Percentiles rank a stretch among this genome's conserved stretches.
phyloP scores from a whole-genome alignment of 768 basidiomycete genomes.

The Xerocomellus amylosporus region DNA sequence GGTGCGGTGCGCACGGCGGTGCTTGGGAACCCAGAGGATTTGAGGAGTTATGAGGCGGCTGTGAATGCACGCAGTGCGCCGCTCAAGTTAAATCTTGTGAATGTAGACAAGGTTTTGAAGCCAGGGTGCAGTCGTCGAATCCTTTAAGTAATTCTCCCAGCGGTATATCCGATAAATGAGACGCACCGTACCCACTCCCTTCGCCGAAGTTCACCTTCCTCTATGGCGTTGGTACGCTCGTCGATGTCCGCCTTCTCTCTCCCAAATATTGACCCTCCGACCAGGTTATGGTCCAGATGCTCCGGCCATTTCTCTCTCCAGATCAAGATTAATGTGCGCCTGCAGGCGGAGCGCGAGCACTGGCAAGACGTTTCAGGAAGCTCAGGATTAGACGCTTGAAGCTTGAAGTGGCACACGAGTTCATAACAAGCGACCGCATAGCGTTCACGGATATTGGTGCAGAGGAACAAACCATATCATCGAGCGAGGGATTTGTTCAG shows the following conservation, averaged over 20 bases:
- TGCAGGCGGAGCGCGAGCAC: slow-evolving; percentile 38
- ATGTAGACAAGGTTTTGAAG: slow-evolving; percentile 79
- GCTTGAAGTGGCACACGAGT: slow-evolving; percentile 42
- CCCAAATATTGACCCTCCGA: slow-evolving; percentile 66
- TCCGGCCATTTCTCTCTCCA: slow-evolving; percentile 58
- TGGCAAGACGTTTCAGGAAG: slow-evolving; percentile 25
- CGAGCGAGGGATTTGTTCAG: slow-evolving; percentile 44
- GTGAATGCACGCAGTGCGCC: slow-evolving; percentile 67
- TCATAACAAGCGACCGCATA: slow-evolving; percentile 51
- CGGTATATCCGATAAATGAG: slow-evolving; percentile 12
- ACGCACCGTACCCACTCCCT: slow-evolving; percentile 3
- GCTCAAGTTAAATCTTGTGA: slow-evolving; percentile 57
- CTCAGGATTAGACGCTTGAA: slow-evolving; percentile 28
- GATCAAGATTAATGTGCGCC: slow-evolving; percentile 62
- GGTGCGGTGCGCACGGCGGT: slow-evolving; percentile 37
- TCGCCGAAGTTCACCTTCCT: slow-evolving; percentile 60
- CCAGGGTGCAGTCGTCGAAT: slow-evolving; percentile 32
- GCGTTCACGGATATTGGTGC: slow-evolving; percentile 60
- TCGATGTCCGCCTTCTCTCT: slow-evolving; percentile 72
- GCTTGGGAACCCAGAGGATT: slow-evolving; percentile 54
- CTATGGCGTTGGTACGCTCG: slow-evolving; percentile 82
- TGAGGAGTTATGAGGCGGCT: slow-evolving; percentile 72
- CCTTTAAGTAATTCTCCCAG: background rate
- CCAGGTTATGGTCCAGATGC: slow-evolving; percentile 51
- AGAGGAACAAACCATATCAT: slow-evolving; percentile 50